Evolutionary conservation across 179 eudicot genomes (phyloP).

Genomic region (Sideroxylon spinosum): DNA sequence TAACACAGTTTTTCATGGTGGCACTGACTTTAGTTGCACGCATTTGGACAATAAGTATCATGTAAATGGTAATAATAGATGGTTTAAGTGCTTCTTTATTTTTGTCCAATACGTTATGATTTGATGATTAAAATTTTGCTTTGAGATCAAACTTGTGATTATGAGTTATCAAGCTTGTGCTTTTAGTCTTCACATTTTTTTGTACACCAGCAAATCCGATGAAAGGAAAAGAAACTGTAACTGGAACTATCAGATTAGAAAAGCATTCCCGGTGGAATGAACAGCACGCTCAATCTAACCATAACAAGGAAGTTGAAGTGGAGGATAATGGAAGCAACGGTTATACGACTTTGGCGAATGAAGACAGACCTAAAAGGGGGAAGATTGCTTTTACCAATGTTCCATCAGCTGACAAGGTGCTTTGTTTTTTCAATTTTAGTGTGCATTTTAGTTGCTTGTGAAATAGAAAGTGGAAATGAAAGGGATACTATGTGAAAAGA

Average conservation of each 20-base stretch:
- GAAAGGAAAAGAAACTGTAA: slow-evolving; percentile 26
- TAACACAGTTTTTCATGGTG: neutral
- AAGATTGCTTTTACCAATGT: slow-evolving; percentile 30
- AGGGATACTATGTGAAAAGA: neutral
- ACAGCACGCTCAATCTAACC: slow-evolving; percentile 26
- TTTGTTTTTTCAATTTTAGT: neutral
- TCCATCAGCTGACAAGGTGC: slow-evolving; percentile 47
- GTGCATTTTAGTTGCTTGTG: neutral
- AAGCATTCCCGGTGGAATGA: slow-evolving; percentile 28
- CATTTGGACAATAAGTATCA: neutral
- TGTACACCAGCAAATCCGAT: slow-evolving; percentile 25
- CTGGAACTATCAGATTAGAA: slow-evolving; percentile 21
- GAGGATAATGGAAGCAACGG: slow-evolving; percentile 32
- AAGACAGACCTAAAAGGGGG: slow-evolving; percentile 38
- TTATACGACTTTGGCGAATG: slow-evolving; percentile 24
- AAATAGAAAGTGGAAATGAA: neutral
- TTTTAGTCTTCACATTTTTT: slow-evolving; percentile 11
- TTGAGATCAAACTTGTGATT: neutral
- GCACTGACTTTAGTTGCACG: neutral
- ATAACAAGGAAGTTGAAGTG: slow-evolving; percentile 30
- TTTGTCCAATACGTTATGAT: no score
- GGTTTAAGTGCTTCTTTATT: neutral
- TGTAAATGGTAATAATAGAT: neutral
- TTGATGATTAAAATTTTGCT: neutral
- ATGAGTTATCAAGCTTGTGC: neutral